phyloP scores from a whole-genome alignment of 2,329 filamentous ascomycete genomes.

The Cadophora sp. region DNA sequence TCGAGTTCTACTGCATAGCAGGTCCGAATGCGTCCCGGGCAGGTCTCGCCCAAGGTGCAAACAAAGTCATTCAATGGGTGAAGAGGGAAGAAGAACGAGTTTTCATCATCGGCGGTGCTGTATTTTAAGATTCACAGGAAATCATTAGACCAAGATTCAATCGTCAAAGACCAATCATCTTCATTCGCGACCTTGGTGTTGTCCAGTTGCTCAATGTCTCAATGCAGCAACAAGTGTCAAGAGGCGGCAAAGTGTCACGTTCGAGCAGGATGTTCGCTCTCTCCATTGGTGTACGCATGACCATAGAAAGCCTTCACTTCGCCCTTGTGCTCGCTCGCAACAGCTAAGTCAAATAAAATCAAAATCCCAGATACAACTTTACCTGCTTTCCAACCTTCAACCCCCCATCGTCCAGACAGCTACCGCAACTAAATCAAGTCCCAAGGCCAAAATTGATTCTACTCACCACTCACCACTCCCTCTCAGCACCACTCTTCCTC shows the following conservation, averaged over 20 bases:
- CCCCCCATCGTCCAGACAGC: neutral
- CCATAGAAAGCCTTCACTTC: too few relatives aligned
- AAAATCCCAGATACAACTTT: neutral
- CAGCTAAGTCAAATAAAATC: neutral
- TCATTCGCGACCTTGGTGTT: neutral
- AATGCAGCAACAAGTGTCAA: neutral
- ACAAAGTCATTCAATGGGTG: constrained; percentile 90
- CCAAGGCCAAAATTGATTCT: neutral
- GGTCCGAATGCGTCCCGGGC: constrained; percentile 70
- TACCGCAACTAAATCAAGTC: neutral
- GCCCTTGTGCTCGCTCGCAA: neutral
- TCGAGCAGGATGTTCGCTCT: neutral
- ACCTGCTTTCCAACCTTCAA: neutral
- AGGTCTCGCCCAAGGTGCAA: constrained; percentile 82
- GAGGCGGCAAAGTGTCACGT: neutral
- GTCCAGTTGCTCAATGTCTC: neutral
- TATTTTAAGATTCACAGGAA: constrained; percentile 55
- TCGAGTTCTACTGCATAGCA: constrained; percentile 96
- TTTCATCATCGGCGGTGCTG: constrained; percentile 97
- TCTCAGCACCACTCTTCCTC: neutral
- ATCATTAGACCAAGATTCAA: neutral
- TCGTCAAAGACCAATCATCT: neutral
- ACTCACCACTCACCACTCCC: neutral
- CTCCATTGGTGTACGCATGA: neutral
- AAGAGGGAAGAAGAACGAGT: constrained; percentile 89